phyloP scores from a whole-genome alignment of 805 yeast genomes.

The Lipomyces kockii region DNA sequence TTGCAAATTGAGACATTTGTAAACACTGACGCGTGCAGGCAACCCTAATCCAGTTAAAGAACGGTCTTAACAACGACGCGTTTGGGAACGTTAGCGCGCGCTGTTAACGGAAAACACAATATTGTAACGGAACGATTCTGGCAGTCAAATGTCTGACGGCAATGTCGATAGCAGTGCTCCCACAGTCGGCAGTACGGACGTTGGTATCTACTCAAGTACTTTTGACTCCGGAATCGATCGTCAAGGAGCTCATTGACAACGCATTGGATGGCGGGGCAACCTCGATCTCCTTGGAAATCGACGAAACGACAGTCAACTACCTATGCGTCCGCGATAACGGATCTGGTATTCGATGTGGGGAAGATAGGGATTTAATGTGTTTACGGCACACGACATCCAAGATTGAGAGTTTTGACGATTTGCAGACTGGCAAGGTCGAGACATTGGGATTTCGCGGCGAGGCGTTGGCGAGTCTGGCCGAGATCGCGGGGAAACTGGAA shows the following conservation, averaged over 20 bases:
- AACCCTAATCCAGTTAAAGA: no score
- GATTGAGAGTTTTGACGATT: constrained; percentile 65
- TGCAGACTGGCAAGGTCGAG: constrained; percentile 51
- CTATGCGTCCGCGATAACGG: constrained; percentile 71
- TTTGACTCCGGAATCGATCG: constrained; percentile 22
- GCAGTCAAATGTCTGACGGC: not conserved
- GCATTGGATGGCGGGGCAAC: constrained; percentile 39
- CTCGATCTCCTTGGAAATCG: constrained; percentile 26
- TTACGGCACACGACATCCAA: constrained; percentile 84
- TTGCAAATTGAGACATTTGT: no score
- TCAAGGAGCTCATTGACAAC: constrained; percentile 39
- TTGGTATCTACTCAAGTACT: constrained; percentile 29
- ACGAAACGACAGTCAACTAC: constrained; percentile 26
- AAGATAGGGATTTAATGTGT: constrained; percentile 71
- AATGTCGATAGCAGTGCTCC: constrained; percentile 22
- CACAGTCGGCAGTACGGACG: constrained; percentile 28
- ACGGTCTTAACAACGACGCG: no score
- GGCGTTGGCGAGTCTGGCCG: constrained; percentile 82
- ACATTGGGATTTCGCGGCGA: constrained; percentile 90
- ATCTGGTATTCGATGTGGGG: constrained; percentile 60
- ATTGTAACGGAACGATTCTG: no score
- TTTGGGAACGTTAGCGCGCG: no score
- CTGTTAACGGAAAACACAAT: no score
- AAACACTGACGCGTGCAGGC: no score
- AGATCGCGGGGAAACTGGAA: constrained; percentile 66